Evolutionary conservation across 1,284 basidiomycete species (phyloP).

Genomic region (Austroboletus novae-zelandiae): DNA sequence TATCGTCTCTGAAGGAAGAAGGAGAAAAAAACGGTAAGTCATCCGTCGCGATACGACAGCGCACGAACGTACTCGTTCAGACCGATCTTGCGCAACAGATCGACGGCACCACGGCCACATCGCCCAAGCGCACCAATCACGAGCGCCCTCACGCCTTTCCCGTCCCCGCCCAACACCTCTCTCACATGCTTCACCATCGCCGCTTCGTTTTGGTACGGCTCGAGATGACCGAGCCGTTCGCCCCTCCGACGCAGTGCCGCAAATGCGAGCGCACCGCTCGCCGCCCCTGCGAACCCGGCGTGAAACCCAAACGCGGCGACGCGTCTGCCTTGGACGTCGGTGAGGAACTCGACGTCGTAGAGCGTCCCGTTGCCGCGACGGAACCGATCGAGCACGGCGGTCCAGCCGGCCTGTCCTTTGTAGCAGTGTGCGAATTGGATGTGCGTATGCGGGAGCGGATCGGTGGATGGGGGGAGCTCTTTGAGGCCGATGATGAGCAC

Average conservation of each 20-base stretch:
- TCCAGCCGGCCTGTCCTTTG: slow-evolving; percentile 96
- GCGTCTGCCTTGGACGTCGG: slow-evolving; percentile 80
- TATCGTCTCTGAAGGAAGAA: slow-evolving; percentile 68
- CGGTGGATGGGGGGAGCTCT: slow-evolving; percentile 83
- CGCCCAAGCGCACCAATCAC: slow-evolving; percentile 96
- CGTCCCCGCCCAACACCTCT: slow-evolving; percentile 50
- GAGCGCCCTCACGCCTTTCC: slow-evolving; percentile 81
- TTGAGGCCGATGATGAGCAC: slow-evolving; percentile 95
- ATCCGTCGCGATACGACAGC: neutral
- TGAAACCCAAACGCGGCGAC: slow-evolving; percentile 99
- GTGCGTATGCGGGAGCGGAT: slow-evolving; percentile 89
- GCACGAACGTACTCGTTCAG: slow-evolving; percentile 72
- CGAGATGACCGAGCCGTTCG: slow-evolving; percentile 62
- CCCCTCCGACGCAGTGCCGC: slow-evolving; percentile 64
- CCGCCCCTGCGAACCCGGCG: slow-evolving; percentile 97
- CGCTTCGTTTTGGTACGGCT: slow-evolving; percentile 80
- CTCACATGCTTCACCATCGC: slow-evolving; percentile 81
- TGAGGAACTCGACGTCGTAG: slow-evolving; percentile 97
- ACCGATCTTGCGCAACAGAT: slow-evolving; percentile 92
- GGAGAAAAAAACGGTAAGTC: neutral
- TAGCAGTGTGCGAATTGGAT: slow-evolving; percentile 99
- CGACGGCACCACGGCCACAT: slow-evolving; percentile 96
- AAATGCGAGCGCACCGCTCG: slow-evolving; percentile 85
- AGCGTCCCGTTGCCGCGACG: slow-evolving; percentile 83
- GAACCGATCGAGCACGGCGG: slow-evolving; percentile 86